phyloP scores from a whole-genome alignment of 2,329 filamentous ascomycete species.

The Blastomyces silverae region DNA sequence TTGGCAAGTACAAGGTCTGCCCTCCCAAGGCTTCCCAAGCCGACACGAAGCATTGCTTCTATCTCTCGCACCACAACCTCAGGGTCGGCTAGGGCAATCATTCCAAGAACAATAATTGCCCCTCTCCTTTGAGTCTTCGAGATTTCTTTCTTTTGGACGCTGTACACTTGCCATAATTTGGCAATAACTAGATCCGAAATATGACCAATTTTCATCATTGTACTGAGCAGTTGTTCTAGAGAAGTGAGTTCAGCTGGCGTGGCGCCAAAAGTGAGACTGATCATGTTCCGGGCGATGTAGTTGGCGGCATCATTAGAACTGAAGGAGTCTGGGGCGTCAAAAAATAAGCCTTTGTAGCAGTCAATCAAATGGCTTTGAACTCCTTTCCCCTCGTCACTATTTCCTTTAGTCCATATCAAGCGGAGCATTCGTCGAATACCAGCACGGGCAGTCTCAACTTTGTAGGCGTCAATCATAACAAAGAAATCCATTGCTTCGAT shows the following conservation, averaged over 20 bases:
- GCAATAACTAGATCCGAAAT: constrained; percentile 78
- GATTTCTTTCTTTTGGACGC: constrained; percentile 86
- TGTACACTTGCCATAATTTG: constrained; percentile 97
- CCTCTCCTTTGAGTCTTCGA: constrained; percentile 85
- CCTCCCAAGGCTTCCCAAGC: constrained; percentile 71
- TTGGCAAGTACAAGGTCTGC: constrained; percentile 83
- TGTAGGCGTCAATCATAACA: constrained; percentile 89
- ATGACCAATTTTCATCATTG: constrained; percentile 92
- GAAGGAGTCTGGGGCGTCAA: constrained; percentile 86
- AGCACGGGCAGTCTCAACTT: constrained; percentile 83
- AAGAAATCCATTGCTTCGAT: constrained; percentile 99
- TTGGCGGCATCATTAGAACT: constrained; percentile 84
- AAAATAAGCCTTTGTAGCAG: constrained; percentile 92
- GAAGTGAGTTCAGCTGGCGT: constrained; percentile 93
- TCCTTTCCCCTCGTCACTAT: constrained; percentile 97
- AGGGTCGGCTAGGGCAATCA: constrained; percentile 87
- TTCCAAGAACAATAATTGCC: constrained; percentile 91
- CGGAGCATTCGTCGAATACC: constrained; percentile 94
- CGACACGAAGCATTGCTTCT: constrained; percentile 86
- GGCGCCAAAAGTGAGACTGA: constrained; percentile 92
- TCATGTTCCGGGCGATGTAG: constrained; percentile 97
- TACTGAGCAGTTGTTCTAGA: constrained; percentile 86
- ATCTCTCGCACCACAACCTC: constrained; percentile 93
- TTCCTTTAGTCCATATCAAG: constrained; percentile 98
- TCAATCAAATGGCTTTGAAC: constrained; percentile 96